phyloP scores from a whole-genome alignment of 1,139 yeast genomes.

The Geotrichum histeridarum region DNA sequence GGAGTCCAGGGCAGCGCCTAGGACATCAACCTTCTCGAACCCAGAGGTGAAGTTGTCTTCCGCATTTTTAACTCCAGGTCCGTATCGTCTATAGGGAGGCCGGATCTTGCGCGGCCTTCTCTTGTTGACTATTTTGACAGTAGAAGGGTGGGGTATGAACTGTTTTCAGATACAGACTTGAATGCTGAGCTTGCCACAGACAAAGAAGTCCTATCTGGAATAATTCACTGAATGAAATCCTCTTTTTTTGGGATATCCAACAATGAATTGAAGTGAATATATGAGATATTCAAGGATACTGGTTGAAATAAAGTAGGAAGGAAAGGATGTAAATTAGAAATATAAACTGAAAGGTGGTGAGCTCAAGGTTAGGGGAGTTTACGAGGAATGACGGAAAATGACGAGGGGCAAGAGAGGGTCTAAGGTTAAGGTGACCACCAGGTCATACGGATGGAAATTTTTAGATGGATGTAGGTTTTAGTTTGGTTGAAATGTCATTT shows the following conservation, averaged over 20 bases:
- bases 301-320: neutral
- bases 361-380: neutral
- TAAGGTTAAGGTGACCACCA: no score
- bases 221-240: neutral
- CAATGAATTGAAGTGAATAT: no score
- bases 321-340: neutral
- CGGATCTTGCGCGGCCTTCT: constrained; percentile 76
- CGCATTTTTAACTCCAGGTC: constrained; percentile 46
- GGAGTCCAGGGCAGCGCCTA: constrained; percentile 34
- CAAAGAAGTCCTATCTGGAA: neutral
- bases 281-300: no score
- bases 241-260: no score
- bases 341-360: neutral
- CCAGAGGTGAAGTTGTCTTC: constrained; percentile 24
- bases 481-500: no score
- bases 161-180: neutral
- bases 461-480: no score
- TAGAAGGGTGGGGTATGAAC: neutral
- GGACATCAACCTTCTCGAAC: constrained; percentile 23
- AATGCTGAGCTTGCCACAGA: neutral
- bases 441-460: no score
- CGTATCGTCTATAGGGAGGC: constrained; percentile 72
- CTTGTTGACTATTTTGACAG: constrained; percentile 67
- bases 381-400: no score
- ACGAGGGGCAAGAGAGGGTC: no score